phyloP scores from a whole-genome alignment of 2,329 filamentous ascomycete genomes.

The Sclerotinia borealis region DNA sequence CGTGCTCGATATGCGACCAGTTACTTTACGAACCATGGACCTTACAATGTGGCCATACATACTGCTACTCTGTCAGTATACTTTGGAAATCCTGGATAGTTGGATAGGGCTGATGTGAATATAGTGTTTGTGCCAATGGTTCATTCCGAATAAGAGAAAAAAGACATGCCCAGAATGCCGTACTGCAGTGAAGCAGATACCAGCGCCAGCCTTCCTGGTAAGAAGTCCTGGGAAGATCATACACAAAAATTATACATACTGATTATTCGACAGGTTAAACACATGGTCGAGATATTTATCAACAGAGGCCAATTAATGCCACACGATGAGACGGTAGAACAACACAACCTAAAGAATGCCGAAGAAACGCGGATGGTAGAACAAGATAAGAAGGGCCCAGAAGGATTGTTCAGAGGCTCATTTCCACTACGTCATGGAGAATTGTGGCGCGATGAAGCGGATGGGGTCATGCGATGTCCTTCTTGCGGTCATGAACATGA shows the following conservation, averaged over 20 bases:
- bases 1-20: constrained; percentile 63
- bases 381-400: constrained; percentile 47
- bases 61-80: constrained; percentile 57
- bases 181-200: constrained; percentile 49
- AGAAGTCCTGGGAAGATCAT: constrained; percentile 20
- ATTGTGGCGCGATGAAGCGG: constrained; percentile 46
- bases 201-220: constrained; percentile 59
- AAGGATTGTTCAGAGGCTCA: constrained; percentile 58
- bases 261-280: constrained; percentile 45
- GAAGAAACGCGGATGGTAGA: constrained; percentile 56
- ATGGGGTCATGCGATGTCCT: constrained; percentile 58
- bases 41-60: constrained; percentile 63
- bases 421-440: constrained; percentile 18
- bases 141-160: constrained; percentile 41
- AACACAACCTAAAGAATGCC: constrained; percentile 50
- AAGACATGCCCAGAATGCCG: constrained; percentile 67
- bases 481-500: constrained; percentile 58
- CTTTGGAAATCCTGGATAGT: neutral
- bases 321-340: constrained; percentile 54
- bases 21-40: constrained; percentile 66
- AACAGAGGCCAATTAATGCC: constrained; percentile 55
- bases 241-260: constrained; percentile 3
- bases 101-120: constrained; percentile 16
- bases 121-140: constrained; percentile 35
- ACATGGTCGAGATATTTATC: constrained; percentile 58